These are phyloP conservation scores for Solanum bulbocastanum DNA, from an alignment of 257 asterid genomes.

Conservation along the genomic window DNA sequence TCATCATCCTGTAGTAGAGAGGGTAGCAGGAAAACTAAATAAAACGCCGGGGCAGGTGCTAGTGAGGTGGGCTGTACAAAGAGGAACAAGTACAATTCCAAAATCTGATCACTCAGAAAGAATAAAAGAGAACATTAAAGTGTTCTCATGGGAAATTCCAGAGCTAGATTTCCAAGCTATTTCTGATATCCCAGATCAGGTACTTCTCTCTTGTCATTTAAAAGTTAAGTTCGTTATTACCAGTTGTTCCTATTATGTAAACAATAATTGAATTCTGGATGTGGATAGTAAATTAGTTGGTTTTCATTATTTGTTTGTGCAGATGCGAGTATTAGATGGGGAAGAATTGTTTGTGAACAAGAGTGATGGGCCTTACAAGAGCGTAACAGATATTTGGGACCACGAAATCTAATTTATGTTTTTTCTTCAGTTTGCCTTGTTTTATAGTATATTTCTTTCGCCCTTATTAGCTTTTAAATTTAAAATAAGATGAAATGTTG, in stretches of 20 bases:
- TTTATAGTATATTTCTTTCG: too few relatives aligned
- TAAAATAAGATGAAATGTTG: too few relatives aligned
- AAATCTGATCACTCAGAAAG: conserved; percentile 39
- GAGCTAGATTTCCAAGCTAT: conserved; percentile 47
- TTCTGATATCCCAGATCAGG: conserved; percentile 41
- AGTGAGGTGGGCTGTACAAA: conserved; percentile 64
- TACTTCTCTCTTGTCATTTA: neutral
- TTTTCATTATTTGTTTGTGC: neutral
- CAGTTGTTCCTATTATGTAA: neutral
- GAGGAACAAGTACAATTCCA: conserved; percentile 64
- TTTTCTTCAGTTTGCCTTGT: too few relatives aligned
- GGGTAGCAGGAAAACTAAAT: conserved; percentile 37
- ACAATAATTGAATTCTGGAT: too few relatives aligned
- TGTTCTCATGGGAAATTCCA: conserved; percentile 55
- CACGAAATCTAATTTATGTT: conserved; percentile 8
- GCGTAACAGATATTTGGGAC: conserved; percentile 55
- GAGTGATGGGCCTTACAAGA: conserved; percentile 37
- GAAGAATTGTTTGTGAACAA: conserved; percentile 46
- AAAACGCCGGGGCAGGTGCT: conserved; percentile 69
- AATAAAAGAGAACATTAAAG: conserved; percentile 45
- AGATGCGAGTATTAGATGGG: conserved; percentile 45
- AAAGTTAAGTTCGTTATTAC: neutral
- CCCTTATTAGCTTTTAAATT: too few relatives aligned
- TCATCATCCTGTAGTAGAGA: conserved; percentile 48
- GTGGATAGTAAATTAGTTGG: too few relatives aligned